A percentile compares a stretch with the other conserved stretches of the same genome.
Conservation (phyloP, 371 early-diverging fungal species). For the Neoconidiobolus thromboides region DNA sequence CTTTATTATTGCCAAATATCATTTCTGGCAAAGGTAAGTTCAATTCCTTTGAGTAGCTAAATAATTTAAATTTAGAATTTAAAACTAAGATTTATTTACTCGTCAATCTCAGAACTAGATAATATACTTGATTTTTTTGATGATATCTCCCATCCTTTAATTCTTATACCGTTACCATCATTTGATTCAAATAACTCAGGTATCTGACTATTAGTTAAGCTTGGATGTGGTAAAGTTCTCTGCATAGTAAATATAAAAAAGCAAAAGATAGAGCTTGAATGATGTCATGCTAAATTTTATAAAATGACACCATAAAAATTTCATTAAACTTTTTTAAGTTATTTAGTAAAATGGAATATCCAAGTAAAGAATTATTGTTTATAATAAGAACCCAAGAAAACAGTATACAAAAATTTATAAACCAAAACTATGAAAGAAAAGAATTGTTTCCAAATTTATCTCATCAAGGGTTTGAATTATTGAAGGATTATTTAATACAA, state of each 20-base stretch:
- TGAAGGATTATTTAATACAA: neutral
- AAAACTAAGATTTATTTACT: neutral
- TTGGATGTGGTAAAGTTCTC: too few species aligned
- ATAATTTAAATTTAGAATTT: neutral
- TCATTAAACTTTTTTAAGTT: too few species aligned
- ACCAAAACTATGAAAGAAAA: neutral
- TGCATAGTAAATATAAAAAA: too few species aligned
- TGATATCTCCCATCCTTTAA: neutral
- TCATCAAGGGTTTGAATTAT: neutral
- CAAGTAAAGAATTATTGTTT: neutral
- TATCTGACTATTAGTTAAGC: too few species aligned
- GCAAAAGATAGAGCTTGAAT: too few species aligned
- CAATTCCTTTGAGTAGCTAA: constrained; percentile 14
- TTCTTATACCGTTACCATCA: neutral
- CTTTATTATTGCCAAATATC: constrained; percentile 76
- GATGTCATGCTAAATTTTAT: too few species aligned
- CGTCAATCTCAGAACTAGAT: neutral
- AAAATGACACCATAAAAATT: too few species aligned
- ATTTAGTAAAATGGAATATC: neutral
- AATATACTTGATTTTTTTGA: constrained; percentile 1
- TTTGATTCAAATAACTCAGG: too few species aligned
- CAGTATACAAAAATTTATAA: neutral
- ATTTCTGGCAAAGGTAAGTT: constrained; percentile 78
- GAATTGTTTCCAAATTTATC: neutral
- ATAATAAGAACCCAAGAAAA: neutral